Evolutionary conservation across 2,329 filamentous ascomycete species (phyloP).

Genomic region (Alternaria infectoria): DNA sequence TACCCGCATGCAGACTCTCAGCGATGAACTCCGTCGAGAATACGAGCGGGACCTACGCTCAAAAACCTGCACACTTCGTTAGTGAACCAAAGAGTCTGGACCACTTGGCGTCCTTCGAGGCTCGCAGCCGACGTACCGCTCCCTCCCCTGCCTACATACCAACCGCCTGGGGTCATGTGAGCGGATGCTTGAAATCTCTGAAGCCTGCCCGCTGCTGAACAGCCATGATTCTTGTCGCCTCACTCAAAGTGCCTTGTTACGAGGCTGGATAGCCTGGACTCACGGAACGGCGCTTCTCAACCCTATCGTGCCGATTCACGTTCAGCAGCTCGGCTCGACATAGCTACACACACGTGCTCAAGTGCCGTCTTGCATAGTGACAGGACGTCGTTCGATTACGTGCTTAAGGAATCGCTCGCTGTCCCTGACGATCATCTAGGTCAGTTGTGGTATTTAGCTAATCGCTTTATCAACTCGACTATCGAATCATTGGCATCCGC

Average conservation of each 20-base stretch:
- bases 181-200: background rate
- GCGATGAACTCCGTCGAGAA: background rate
- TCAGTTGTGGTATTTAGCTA: background rate
- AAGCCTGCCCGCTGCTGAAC: background rate
- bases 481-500: background rate
- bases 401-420: background rate
- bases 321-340: background rate
- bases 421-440: constrained; percentile 1
- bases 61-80: background rate
- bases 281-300: background rate
- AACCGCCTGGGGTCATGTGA: background rate
- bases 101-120: background rate
- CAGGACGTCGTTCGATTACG: background rate
- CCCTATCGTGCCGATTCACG: background rate
- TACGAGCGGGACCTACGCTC: background rate
- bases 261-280: background rate
- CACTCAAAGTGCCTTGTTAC: background rate
- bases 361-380: background rate
- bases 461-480: background rate
- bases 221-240: background rate
- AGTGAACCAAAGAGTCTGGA: background rate
- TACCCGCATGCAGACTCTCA: background rate
- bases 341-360: background rate
- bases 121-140: background rate
- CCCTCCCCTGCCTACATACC: background rate